Conservation (phyloP, 1,139 yeast genomes). For the Debaryomyces udenii region DNA sequence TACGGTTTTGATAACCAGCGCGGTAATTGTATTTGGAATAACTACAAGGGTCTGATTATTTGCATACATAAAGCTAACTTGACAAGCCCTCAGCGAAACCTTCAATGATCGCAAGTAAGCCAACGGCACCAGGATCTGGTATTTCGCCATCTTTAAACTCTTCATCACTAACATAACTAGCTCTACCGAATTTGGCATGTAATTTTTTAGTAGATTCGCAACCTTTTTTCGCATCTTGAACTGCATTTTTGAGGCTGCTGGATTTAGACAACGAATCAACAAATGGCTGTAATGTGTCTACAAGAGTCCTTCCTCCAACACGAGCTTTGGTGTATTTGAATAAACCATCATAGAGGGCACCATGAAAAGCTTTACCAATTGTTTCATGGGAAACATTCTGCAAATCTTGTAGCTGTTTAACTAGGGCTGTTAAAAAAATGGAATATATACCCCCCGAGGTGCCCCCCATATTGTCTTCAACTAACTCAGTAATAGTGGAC, state of each 20-base stretch:
- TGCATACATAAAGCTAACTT: not conserved
- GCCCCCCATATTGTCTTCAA: slow-evolving; percentile 94
- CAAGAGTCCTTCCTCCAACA: slow-evolving; percentile 84
- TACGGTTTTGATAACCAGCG: slow-evolving; percentile 9
- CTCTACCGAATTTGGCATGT: slow-evolving; percentile 90
- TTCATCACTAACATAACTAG: slow-evolving; percentile 78
- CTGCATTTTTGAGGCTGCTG: slow-evolving; percentile 59
- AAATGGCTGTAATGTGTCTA: slow-evolving; percentile 88
- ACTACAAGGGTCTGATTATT: slow-evolving; percentile 11
- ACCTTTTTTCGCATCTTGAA: slow-evolving; percentile 70
- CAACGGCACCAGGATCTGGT: slow-evolving; percentile 95
- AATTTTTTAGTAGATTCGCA: slow-evolving; percentile 73
- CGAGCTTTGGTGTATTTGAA: slow-evolving; percentile 85
- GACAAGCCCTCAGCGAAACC: slow-evolving; percentile 41
- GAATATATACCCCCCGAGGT: slow-evolving; percentile 94
- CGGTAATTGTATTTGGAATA: slow-evolving; percentile 5
- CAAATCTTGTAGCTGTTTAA: slow-evolving; percentile 37
- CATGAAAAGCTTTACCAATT: slow-evolving; percentile 34
- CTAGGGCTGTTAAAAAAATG: slow-evolving; percentile 61
- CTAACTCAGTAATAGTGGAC: slow-evolving; percentile 61
- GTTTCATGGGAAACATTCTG: slow-evolving; percentile 35
- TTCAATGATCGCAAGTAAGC: slow-evolving; percentile 66
- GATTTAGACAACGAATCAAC: slow-evolving; percentile 59
- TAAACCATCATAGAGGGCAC: slow-evolving; percentile 44
- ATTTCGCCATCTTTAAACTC: slow-evolving; percentile 62